Evolutionary conservation across 805 yeast species (phyloP).

Genomic region (Wickerhamomyces silvicola): DNA sequence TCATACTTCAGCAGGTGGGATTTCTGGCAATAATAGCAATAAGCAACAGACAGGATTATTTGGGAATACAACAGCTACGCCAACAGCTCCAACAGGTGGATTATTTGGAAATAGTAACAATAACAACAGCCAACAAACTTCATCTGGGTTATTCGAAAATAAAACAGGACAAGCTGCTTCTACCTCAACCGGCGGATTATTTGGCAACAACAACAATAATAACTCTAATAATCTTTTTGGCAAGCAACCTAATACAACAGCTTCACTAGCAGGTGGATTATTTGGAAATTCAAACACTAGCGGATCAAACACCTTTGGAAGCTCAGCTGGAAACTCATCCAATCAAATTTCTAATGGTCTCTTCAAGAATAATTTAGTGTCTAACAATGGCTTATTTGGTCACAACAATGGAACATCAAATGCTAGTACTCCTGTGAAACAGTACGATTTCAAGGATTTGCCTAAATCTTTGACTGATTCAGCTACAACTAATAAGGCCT

Average conservation of each 20-base stretch:
- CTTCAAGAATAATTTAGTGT: background rate
- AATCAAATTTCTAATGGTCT: constrained; percentile 3
- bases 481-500: constrained; percentile 13
- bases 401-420: constrained; percentile 18
- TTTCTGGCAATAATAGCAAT: constrained; percentile 16
- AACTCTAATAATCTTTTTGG: constrained; percentile 14
- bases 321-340: constrained; percentile 3
- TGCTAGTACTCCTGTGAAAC: constrained; percentile 25
- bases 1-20: constrained; percentile 14
- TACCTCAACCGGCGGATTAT: constrained; percentile 16
- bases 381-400: constrained; percentile 17
- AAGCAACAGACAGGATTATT: too few species aligned
- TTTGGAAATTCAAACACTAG: constrained; percentile 6
- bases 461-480: constrained; percentile 34
- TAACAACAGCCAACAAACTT: too few species aligned
- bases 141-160: too few species aligned
- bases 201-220: constrained; percentile 13
- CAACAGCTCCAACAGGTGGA: constrained; percentile 4
- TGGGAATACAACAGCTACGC: constrained; percentile 2
- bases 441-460: constrained; percentile 26
- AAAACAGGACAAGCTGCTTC: too few species aligned
- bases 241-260: constrained; percentile 11
- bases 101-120: constrained; percentile 15
- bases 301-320: too few species aligned
- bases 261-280: constrained; percentile 4